A percentile compares a stretch with the other conserved stretches of the same genome.
Evolutionary conservation across 2,329 filamentous ascomycete genomes (phyloP).

Genomic region (Colletotrichum scovillei): DNA sequence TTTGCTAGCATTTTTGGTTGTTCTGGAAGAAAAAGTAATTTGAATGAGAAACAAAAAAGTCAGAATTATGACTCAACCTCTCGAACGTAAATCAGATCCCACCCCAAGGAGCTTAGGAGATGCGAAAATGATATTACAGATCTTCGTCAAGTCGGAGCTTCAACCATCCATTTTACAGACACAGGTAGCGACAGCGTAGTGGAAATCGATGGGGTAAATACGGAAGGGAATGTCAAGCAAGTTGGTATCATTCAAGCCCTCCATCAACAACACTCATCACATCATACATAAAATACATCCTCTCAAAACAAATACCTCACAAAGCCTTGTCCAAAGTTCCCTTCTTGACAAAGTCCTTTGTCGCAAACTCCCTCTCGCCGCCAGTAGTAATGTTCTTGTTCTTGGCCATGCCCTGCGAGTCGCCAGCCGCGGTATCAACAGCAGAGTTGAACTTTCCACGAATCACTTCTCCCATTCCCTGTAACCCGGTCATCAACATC

Average conservation of each 20-base stretch:
- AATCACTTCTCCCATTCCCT: constrained; percentile 35
- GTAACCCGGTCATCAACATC: neutral
- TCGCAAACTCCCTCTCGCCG: constrained; percentile 34
- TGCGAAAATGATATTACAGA: too few species aligned
- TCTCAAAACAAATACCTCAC: neutral
- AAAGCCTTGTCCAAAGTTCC: constrained; percentile 31
- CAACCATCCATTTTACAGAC: too few species aligned
- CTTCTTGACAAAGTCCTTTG: constrained; percentile 32
- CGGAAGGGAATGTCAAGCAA: too few species aligned
- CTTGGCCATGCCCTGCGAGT: constrained; percentile 46
- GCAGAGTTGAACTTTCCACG: constrained; percentile 48
- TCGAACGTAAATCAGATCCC: too few species aligned
- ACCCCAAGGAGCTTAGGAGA: too few species aligned
- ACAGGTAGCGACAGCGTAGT: too few species aligned
- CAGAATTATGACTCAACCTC: too few species aligned
- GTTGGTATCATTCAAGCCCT: neutral
- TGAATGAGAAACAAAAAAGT: too few species aligned
- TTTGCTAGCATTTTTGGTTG: too few species aligned
- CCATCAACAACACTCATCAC: neutral
- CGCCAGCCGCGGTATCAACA: constrained; percentile 43
- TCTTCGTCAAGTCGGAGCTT: too few species aligned
- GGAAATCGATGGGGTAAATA: too few species aligned
- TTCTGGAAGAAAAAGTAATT: too few species aligned
- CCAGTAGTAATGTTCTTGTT: constrained; percentile 41
- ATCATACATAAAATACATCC: neutral